Evolutionary conservation across 2,329 filamentous ascomycete species (phyloP).

Genomic region (Blastomyces percursus): DNA sequence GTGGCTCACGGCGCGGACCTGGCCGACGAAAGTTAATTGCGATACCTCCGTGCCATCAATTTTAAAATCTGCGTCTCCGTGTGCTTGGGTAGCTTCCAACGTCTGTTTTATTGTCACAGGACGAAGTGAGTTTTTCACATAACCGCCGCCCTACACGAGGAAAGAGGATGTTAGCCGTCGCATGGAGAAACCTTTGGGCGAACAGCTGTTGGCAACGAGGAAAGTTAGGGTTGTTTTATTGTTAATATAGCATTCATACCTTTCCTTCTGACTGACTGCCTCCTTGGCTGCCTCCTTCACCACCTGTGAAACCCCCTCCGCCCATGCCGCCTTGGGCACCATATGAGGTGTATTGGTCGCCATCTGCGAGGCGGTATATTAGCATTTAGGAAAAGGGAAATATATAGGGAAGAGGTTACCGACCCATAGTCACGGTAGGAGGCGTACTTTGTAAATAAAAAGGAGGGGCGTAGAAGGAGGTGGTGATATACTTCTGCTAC

Average conservation of each 20-base stretch:
- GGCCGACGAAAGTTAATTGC: slow-evolving; percentile 75
- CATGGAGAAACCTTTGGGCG: background rate
- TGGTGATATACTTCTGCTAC: background rate
- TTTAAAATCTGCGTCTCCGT: slow-evolving; percentile 64
- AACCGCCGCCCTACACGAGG: slow-evolving; percentile 21
- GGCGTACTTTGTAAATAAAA: background rate
- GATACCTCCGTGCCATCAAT: slow-evolving; percentile 67
- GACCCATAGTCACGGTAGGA: background rate
- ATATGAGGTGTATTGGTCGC: slow-evolving; percentile 40
- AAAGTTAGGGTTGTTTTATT: background rate
- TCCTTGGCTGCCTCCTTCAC: slow-evolving; percentile 41
- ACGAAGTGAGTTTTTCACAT: slow-evolving; percentile 74
- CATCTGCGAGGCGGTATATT: slow-evolving; percentile 19
- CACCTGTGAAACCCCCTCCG: slow-evolving; percentile 51
- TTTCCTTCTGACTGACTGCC: slow-evolving; percentile 38
- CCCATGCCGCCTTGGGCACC: slow-evolving; percentile 44
- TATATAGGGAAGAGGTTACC: background rate
- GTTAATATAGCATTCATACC: slow-evolving; percentile 26
- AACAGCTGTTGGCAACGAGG: slow-evolving; percentile 6
- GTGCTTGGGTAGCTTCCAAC: slow-evolving; percentile 65
- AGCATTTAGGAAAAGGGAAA: background rate
- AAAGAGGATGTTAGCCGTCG: background rate
- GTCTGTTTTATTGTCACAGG: slow-evolving; percentile 95
- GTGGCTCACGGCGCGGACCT: slow-evolving; percentile 75
- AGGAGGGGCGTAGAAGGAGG: background rate